phyloP scores from a whole-genome alignment of 768 basidiomycete genomes.

The Leccinum aurantiacum region DNA sequence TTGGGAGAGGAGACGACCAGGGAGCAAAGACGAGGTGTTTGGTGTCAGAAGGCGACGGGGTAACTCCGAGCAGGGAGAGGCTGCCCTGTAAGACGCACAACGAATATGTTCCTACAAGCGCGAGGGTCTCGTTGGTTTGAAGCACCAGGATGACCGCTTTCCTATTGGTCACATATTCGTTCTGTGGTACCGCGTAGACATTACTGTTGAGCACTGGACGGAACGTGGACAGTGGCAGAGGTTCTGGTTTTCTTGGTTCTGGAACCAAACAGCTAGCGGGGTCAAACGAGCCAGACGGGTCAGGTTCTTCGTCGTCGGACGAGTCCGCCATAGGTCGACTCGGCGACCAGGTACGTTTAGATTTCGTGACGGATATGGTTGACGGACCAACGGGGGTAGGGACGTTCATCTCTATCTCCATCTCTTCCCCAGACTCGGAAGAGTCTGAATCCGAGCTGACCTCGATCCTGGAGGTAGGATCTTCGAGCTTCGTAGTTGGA shows the following conservation, averaged over 20 bases:
- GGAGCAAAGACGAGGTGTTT: slow-evolving; percentile 70
- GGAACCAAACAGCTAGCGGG: neutral
- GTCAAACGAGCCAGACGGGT: neutral
- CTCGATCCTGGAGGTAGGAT: slow-evolving; percentile 37
- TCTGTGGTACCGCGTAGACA: slow-evolving; percentile 8
- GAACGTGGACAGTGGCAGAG: slow-evolving; percentile 48
- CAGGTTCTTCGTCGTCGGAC: slow-evolving; percentile 44
- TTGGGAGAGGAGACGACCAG: slow-evolving; percentile 72
- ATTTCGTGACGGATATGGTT: slow-evolving; percentile 17
- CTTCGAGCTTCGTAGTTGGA: slow-evolving; percentile 20
- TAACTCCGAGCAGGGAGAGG: slow-evolving; percentile 57
- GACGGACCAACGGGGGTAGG: slow-evolving; percentile 13
- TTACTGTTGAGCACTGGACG: slow-evolving; percentile 45
- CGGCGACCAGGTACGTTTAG: slow-evolving; percentile 56
- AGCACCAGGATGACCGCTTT: slow-evolving; percentile 45
- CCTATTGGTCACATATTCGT: neutral
- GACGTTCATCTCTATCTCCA: slow-evolving; percentile 16
- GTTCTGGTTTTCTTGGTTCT: slow-evolving; percentile 14
- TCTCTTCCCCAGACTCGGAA: slow-evolving; percentile 26
- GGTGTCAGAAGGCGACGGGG: slow-evolving; percentile 40
- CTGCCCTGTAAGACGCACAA: slow-evolving; percentile 64
- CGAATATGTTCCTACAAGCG: slow-evolving; percentile 66
- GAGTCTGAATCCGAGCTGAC: slow-evolving; percentile 33
- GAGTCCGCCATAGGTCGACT: slow-evolving; percentile 50
- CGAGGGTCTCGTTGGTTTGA: slow-evolving; percentile 48